Evolutionary conservation across 129 eudicot genomes (phyloP).

Genomic region (Ambrosia trifida): DNA sequence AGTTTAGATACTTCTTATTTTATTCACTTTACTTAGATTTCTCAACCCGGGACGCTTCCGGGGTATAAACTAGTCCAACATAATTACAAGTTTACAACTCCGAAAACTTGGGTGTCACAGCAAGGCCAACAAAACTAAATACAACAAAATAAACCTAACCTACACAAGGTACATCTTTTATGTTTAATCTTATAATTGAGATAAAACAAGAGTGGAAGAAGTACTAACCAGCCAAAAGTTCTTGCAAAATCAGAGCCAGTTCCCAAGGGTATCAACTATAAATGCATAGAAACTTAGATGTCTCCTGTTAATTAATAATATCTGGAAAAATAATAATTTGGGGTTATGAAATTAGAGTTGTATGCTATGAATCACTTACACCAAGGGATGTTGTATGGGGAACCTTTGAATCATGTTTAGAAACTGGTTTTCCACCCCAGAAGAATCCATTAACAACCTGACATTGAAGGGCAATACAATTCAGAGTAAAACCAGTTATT

Average conservation of each 20-base stretch:
- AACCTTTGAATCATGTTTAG: constrained; percentile 47
- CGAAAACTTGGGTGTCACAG: not conserved
- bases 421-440: constrained; percentile 77
- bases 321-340: not conserved
- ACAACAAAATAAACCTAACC: not conserved
- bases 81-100: not conserved
- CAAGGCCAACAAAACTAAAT: not conserved
- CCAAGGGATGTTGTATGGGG: constrained; percentile 77
- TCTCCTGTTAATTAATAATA: constrained; percentile 2
- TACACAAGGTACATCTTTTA: not conserved
- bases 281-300: constrained; percentile 18
- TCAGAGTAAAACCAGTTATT: constrained; percentile 16
- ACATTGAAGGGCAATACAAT: constrained; percentile 18
- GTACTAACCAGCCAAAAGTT: constrained; percentile 84
- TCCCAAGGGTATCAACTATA: constrained; percentile 91
- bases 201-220: constrained; percentile 20
- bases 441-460: constrained; percentile 98
- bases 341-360: not conserved
- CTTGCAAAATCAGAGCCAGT: constrained; percentile 99
- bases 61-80: no score
- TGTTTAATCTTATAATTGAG: not conserved
- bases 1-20: no score
- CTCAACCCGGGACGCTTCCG: no score
- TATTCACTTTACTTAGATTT: no score
- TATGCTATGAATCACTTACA: constrained; percentile 56